These are phyloP conservation scores for Russula emetica DNA, from an alignment of 768 basidiomycete species.

Conservation along the genomic window DNA sequence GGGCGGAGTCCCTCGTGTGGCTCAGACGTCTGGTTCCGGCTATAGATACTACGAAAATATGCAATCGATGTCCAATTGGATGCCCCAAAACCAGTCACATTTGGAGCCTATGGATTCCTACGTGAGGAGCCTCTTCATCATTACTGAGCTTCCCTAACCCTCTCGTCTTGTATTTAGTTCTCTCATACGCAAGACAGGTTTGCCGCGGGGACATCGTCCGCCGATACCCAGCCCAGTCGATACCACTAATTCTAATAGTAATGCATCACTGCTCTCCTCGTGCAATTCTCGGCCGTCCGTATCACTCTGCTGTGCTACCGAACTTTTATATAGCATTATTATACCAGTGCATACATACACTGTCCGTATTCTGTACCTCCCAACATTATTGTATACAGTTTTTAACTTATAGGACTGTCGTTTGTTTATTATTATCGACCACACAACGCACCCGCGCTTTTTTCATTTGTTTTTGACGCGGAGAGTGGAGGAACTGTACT, in stretches of 20 bases:
- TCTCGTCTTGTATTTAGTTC: slow-evolving; percentile 33
- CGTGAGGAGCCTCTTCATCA: slow-evolving; percentile 42
- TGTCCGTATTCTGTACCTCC: slow-evolving; percentile 22
- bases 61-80: slow-evolving; percentile 42
- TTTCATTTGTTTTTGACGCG: background rate
- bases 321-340: slow-evolving; percentile 20
- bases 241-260: slow-evolving; percentile 44
- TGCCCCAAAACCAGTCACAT: slow-evolving; percentile 43
- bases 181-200: slow-evolving; percentile 45
- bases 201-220: slow-evolving; percentile 45
- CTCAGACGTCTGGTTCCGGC: slow-evolving; percentile 30
- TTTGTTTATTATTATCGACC: slow-evolving; percentile 10
- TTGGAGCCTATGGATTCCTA: slow-evolving; percentile 59
- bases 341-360: slow-evolving; percentile 21
- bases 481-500: background rate
- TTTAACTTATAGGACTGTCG: slow-evolving; percentile 15
- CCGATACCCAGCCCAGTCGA: slow-evolving; percentile 48
- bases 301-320: slow-evolving; percentile 22
- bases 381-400: slow-evolving; percentile 25
- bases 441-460: background rate
- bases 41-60: slow-evolving; percentile 36
- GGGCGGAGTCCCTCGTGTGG: slow-evolving; percentile 40
- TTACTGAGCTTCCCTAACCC: slow-evolving; percentile 6
- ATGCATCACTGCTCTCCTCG: slow-evolving; percentile 31
- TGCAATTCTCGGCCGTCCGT: slow-evolving; percentile 20